These are phyloP conservation scores for Venturia aucupariae DNA, from an alignment of 2,329 filamentous ascomycete species.

Conservation along the genomic window DNA sequence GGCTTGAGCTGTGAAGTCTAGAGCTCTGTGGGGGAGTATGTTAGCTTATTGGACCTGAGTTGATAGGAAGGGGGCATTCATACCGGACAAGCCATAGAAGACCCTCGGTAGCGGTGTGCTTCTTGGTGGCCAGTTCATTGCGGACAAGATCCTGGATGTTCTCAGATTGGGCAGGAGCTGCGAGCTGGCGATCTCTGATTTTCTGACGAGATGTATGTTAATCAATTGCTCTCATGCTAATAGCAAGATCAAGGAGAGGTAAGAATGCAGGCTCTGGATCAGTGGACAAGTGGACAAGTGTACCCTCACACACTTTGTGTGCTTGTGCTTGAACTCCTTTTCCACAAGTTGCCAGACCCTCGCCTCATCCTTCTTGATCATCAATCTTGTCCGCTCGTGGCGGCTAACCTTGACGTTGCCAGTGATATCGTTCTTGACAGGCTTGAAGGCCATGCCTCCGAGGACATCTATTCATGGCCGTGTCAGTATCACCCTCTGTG, in stretches of 20 bases:
- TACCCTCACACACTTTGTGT: slow-evolving; percentile 1
- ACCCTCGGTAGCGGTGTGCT: slow-evolving; percentile 81
- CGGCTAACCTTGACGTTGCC: slow-evolving; percentile 74
- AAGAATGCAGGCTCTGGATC: not conserved
- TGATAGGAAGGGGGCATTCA: slow-evolving; percentile 18
- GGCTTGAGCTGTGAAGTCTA: slow-evolving; percentile 86
- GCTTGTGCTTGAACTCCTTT: not conserved
- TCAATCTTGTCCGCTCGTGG: not conserved
- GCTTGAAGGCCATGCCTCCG: slow-evolving; percentile 66
- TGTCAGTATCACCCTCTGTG: not conserved
- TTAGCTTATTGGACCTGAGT: not conserved
- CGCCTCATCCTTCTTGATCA: not conserved
- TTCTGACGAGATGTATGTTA: slow-evolving; percentile 49
- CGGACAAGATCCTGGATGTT: slow-evolving; percentile 76
- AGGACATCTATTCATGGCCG: slow-evolving; percentile 44
- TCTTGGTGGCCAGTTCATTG: slow-evolving; percentile 84
- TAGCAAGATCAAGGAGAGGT: not conserved
- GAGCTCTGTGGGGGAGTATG: slow-evolving; percentile 39
- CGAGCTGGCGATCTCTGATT: slow-evolving; percentile 73
- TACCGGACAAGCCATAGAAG: slow-evolving; percentile 86
- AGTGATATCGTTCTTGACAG: slow-evolving; percentile 83
- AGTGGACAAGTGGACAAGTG: not conserved
- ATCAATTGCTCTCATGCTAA: not conserved
- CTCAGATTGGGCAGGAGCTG: slow-evolving; percentile 66
- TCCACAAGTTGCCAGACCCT: not conserved